Evolutionary conservation across 768 basidiomycete species (phyloP).

Genomic region (Kwoniella pini): DNA sequence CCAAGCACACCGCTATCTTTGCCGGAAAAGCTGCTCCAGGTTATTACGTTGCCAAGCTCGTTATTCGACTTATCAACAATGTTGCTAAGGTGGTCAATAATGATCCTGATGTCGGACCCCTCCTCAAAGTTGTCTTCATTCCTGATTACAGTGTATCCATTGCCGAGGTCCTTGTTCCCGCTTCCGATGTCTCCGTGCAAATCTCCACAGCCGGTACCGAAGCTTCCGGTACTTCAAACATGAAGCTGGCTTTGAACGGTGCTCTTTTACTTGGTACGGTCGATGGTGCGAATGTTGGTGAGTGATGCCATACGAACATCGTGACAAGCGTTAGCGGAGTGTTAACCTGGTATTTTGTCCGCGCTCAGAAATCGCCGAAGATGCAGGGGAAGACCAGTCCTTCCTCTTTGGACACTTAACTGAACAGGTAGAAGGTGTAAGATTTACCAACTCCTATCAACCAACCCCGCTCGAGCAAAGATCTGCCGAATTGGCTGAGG

Average conservation of each 20-base stretch:
- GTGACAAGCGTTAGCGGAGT: no score
- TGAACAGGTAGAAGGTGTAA: slow-evolving; percentile 74
- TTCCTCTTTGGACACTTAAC: slow-evolving; percentile 62
- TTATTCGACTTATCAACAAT: slow-evolving; percentile 90
- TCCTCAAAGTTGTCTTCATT: slow-evolving; percentile 87
- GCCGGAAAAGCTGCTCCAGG: slow-evolving; percentile 92
- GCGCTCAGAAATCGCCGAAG: slow-evolving; percentile 83
- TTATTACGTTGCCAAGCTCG: slow-evolving; percentile 86
- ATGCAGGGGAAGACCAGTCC: slow-evolving; percentile 88
- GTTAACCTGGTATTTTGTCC: no score
- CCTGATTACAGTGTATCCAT: slow-evolving; percentile 74
- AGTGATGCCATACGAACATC: no score
- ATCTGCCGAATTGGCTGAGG: slow-evolving; percentile 74
- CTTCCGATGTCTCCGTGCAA: slow-evolving; percentile 91
- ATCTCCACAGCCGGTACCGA: slow-evolving; percentile 98
- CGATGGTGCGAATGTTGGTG: slow-evolving; percentile 70
- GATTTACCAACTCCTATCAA: slow-evolving; percentile 82
- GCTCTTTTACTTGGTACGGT: slow-evolving; percentile 79
- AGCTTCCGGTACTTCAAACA: slow-evolving; percentile 56
- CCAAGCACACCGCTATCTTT: slow-evolving; percentile 76
- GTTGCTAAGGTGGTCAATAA: slow-evolving; percentile 75
- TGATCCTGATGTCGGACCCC: slow-evolving; percentile 79
- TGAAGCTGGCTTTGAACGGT: slow-evolving; percentile 80
- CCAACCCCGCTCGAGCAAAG: slow-evolving; percentile 77
- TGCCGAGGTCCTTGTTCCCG: slow-evolving; percentile 58